Conservation (phyloP, 2,329 filamentous ascomycete species). For the Fusarium scirpi region DNA sequence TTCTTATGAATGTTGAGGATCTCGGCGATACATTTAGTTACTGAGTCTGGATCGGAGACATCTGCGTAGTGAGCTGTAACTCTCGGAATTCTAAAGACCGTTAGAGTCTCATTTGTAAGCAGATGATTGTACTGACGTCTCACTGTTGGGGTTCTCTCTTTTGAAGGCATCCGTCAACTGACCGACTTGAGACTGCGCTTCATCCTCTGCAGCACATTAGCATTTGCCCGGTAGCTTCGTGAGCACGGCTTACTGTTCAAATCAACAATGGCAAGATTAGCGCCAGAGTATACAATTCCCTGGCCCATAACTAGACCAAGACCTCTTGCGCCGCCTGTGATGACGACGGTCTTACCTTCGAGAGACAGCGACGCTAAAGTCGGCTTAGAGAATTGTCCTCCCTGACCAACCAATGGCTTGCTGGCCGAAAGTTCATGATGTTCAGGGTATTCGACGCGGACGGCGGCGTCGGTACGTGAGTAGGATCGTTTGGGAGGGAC, state of each 20-base stretch:
- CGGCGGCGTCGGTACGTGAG: slow-evolving; percentile 82
- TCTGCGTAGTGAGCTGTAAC: slow-evolving; percentile 92
- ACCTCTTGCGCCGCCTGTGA: slow-evolving; percentile 91
- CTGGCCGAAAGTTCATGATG: slow-evolving; percentile 78
- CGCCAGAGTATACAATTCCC: slow-evolving; percentile 87
- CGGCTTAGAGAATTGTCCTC: slow-evolving; percentile 83
- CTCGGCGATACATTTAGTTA: slow-evolving; percentile 77
- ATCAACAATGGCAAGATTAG: slow-evolving; percentile 91
- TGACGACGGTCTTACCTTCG: slow-evolving; percentile 82
- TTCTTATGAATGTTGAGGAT: slow-evolving; percentile 71
- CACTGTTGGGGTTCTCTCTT: slow-evolving; percentile 79
- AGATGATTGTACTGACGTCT: slow-evolving; percentile 60
- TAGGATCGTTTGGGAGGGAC: slow-evolving; percentile 55
- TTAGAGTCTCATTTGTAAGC: not conserved
- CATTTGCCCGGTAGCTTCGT: not conserved
- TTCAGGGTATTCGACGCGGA: slow-evolving; percentile 82
- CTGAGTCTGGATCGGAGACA: slow-evolving; percentile 84
- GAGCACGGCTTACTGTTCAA: slow-evolving; percentile 79
- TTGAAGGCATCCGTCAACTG: slow-evolving; percentile 80
- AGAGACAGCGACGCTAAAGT: slow-evolving; percentile 88
- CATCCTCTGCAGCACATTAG: slow-evolving; percentile 70
- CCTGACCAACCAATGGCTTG: slow-evolving; percentile 77
- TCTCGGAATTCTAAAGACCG: slow-evolving; percentile 70
- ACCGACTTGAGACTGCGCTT: slow-evolving; percentile 80
- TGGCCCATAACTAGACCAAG: slow-evolving; percentile 93